Percentiles rank a stretch among this genome's conserved stretches.
Evolutionary conservation across 179 eudicot genomes (phyloP).

Genomic region (Carnegiea gigantea): DNA sequence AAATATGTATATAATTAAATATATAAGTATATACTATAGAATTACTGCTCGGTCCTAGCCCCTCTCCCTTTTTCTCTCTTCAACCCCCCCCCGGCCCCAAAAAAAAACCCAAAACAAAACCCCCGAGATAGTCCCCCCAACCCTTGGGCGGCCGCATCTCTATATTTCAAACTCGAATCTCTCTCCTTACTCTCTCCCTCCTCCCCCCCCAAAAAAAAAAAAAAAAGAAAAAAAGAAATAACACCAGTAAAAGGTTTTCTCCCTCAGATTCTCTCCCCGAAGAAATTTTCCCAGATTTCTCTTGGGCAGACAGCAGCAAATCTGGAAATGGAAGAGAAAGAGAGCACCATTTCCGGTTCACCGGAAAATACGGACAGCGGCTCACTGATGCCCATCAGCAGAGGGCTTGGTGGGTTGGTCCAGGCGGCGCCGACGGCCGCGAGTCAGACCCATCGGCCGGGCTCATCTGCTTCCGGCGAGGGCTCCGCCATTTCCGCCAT

Average conservation of each 20-base stretch:
- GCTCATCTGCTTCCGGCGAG: slow-evolving; percentile 10
- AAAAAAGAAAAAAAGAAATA: neutral
- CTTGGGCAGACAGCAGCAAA: neutral
- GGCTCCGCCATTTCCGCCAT: slow-evolving; percentile 11
- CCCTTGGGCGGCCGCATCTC: neutral
- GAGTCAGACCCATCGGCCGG: neutral
- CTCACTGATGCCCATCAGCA: slow-evolving; percentile 31
- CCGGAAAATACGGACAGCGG: slow-evolving; percentile 42
- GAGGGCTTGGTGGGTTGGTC: neutral
- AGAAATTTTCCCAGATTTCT: neutral
- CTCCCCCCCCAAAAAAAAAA: slow-evolving; percentile 11
- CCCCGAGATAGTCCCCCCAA: too few relatives aligned
- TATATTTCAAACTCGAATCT: slow-evolving; percentile 17
- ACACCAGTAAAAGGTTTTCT: neutral
- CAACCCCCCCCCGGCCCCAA: too few relatives aligned
- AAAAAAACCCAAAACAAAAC: too few relatives aligned
- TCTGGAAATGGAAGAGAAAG: slow-evolving; percentile 28
- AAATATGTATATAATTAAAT: too few relatives aligned
- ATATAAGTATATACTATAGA: too few relatives aligned
- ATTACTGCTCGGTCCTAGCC: too few relatives aligned
- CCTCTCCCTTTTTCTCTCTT: too few relatives aligned
- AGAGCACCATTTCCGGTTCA: slow-evolving; percentile 29
- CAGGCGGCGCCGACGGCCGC: slow-evolving; percentile 19
- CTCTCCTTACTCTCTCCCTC: slow-evolving; percentile 2
- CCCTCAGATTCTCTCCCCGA: too few relatives aligned